A percentile compares a stretch with the other conserved stretches of the same genome.
Conservation (phyloP, 495 filamentous ascomycete species). For the Penicillium daleae region DNA sequence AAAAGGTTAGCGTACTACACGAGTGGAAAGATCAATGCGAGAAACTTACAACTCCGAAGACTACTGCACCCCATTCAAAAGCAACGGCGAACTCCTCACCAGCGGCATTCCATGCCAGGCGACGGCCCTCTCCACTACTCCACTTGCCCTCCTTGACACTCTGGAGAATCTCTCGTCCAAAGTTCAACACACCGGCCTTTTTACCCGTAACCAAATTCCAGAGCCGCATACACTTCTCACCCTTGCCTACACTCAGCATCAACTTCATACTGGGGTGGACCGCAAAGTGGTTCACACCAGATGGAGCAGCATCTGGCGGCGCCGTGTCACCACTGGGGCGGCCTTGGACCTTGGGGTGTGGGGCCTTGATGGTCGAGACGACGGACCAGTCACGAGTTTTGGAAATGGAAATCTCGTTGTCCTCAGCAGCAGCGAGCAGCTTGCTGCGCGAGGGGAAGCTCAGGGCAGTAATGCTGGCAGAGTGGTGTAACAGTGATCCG, state of each 20-base stretch:
- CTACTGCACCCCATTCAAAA: conserved; percentile 82
- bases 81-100: conserved; percentile 84
- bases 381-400: conserved; percentile 88
- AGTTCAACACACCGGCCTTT: conserved; percentile 90
- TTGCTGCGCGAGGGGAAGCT: conserved; percentile 86
- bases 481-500: conserved; percentile 84
- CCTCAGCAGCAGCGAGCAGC: conserved; percentile 79
- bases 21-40: not conserved
- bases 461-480: conserved; percentile 74
- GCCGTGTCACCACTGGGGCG: conserved; percentile 91
- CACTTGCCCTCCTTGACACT: conserved; percentile 76
- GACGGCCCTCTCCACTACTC: conserved; percentile 79
- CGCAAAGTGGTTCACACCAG: conserved; percentile 93
- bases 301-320: conserved; percentile 75
- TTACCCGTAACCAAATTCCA: conserved; percentile 98
- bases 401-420: conserved; percentile 85
- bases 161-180: conserved; percentile 66
- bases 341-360: conserved; percentile 79
- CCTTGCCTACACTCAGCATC: conserved; percentile 86
- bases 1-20: conserved; percentile 20
- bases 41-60: conserved; percentile 76
- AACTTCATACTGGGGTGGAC: conserved; percentile 96
- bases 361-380: conserved; percentile 87
- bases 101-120: conserved; percentile 75
- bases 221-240: conserved; percentile 86